Evolutionary conservation across 2,329 filamentous ascomycete species (phyloP), one percentile per base, ranked within the genome.

Genomic region (Dactylonectria estremocensis): DNA sequence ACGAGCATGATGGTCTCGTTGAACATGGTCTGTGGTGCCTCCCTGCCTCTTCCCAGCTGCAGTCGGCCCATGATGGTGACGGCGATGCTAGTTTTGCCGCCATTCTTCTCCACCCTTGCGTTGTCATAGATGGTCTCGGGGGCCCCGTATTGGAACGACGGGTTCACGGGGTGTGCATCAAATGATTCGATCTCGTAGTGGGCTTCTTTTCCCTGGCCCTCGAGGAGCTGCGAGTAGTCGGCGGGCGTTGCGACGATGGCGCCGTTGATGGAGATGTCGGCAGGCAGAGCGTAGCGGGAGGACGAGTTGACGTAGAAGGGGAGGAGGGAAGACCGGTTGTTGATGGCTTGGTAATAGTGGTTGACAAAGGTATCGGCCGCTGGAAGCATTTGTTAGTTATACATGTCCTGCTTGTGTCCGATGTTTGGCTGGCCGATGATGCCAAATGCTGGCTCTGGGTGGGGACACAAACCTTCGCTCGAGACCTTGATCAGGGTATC

Each of bases 201-300:
- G 16, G 91, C 82, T 82, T 83, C 73, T 72, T 81, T 50, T 83
- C 89, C 81, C 66, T 94, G 89, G 6, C 87, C 87, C 64, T 90
- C 86, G 71, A 95, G 92, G 31, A 94, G 87, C 18, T 86, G 86
- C 74, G 92, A 89, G 75, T 95, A 91, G 50, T 90, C 90, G 57
- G 84, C 82, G 0, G 91, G 91, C 63, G 89, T 86, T 37, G 87
- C 80, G 43, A 93, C 83, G 2, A 88, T 81, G 54, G 90, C 90
- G 74, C 95, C 94, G 82, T 97, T 97, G 85, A 95, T 91, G 75
- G 90, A 88, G 75, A 97, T 95, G 77, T 91, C 89, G 58, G 93
- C 86, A 37, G 85, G 84, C n/a, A 87, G 82, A 13, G 79, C 77
- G 69, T 89, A 88, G 67, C 85, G 83, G 11, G 85, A 73, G 24